Conservation (phyloP, 164 flowering plant species). For the Chimonanthus praecox region DNA sequence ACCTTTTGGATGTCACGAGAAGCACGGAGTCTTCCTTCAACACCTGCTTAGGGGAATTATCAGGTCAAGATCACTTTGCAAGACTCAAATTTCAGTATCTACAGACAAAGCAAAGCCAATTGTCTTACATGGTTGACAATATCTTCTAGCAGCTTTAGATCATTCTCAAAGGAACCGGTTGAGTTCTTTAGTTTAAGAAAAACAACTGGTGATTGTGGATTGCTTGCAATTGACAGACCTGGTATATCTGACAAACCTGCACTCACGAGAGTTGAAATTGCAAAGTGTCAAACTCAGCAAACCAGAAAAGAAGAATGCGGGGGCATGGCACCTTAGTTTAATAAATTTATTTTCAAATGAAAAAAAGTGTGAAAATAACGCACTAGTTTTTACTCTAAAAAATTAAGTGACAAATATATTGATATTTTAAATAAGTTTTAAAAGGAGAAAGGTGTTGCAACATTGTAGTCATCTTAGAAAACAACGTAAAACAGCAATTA, state of each 20-base stretch:
- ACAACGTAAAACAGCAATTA: too few relatives aligned
- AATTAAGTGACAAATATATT: too few relatives aligned
- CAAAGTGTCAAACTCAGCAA: too few relatives aligned
- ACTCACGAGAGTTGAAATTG: background rate
- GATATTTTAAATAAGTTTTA: too few relatives aligned
- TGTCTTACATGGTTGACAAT: slow-evolving; percentile 57
- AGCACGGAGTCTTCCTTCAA: slow-evolving; percentile 60
- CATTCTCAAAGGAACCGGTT: slow-evolving; percentile 51
- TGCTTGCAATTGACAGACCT: slow-evolving; percentile 59
- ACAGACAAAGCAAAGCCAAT: background rate
- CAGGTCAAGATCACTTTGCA: background rate
- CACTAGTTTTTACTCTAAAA: too few relatives aligned
- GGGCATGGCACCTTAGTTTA: too few relatives aligned
- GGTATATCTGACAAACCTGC: slow-evolving; percentile 59
- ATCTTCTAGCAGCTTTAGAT: slow-evolving; percentile 60
- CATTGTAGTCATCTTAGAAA: too few relatives aligned
- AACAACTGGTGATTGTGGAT: slow-evolving; percentile 71
- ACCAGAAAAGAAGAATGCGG: too few relatives aligned
- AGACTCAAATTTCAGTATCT: background rate
- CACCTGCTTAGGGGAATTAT: slow-evolving; percentile 36
- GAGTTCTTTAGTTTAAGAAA: slow-evolving; percentile 59
- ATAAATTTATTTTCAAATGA: too few relatives aligned
- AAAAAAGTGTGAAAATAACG: too few relatives aligned
- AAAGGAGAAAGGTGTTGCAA: too few relatives aligned
- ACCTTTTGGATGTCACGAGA: slow-evolving; percentile 59